These are phyloP conservation scores for Leucocoprinus leucothites DNA, from an alignment of 768 basidiomycete species.

Conservation along the genomic window DNA sequence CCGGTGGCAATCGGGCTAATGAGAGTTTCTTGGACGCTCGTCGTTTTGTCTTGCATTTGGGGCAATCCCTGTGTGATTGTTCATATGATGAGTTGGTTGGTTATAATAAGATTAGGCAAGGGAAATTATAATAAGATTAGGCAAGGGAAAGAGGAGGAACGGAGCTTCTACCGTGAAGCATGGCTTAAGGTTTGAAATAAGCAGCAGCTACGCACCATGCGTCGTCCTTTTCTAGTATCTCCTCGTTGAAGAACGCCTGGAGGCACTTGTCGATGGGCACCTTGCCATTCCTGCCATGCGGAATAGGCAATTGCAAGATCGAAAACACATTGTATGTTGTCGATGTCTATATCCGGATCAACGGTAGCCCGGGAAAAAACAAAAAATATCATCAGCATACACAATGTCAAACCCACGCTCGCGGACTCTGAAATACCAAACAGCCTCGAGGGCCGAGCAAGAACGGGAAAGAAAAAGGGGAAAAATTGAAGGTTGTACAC, in stretches of 20 bases:
- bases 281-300: constrained; percentile 55
- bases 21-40: constrained; percentile 85
- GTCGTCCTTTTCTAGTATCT: constrained; percentile 88
- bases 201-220: constrained; percentile 67
- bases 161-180: not conserved
- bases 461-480: not conserved
- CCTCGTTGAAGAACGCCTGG: constrained; percentile 86
- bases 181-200: not conserved
- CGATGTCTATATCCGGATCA: constrained; percentile 62
- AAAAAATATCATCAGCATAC: not conserved
- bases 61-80: constrained; percentile 73
- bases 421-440: constrained; percentile 2
- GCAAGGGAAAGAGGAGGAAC: not conserved
- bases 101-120: not conserved
- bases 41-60: constrained; percentile 86
- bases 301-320: constrained; percentile 89
- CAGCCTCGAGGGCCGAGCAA: not conserved
- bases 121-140: not conserved
- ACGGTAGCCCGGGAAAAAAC: constrained; percentile 3
- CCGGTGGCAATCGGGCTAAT: constrained; percentile 88
- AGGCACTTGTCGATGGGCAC: constrained; percentile 79
- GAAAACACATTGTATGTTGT: constrained; percentile 98
- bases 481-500: not conserved
- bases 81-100: not conserved
- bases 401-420: not conserved